Evolutionary conservation across 1,139 yeast species (phyloP).

Genomic region (Scheffersomyces insectosa): DNA sequence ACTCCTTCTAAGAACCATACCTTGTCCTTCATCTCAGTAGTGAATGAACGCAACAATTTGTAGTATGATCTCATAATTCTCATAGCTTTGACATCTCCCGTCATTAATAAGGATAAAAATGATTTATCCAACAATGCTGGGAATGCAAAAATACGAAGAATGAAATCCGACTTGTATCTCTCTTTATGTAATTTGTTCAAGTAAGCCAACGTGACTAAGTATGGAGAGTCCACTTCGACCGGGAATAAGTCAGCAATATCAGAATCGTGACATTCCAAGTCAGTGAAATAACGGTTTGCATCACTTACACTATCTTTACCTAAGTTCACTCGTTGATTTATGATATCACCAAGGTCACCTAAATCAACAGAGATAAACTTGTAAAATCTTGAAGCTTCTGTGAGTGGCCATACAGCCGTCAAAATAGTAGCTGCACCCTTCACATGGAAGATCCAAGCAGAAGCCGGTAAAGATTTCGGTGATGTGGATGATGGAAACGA

Average conservation of each 20-base stretch:
- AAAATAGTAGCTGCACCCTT: constrained; percentile 95
- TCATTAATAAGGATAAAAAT: constrained; percentile 72
- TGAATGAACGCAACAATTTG: constrained; percentile 74
- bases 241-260: constrained; percentile 86
- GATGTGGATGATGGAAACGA: constrained; percentile 66
- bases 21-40: constrained; percentile 81
- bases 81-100: constrained; percentile 86
- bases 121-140: constrained; percentile 87
- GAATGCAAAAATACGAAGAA: constrained; percentile 84
- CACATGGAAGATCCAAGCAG: constrained; percentile 96
- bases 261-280: constrained; percentile 80
- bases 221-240: constrained; percentile 79
- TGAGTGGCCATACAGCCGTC: constrained; percentile 92
- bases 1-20: constrained; percentile 97
- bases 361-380: constrained; percentile 78
- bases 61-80: constrained; percentile 87
- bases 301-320: constrained; percentile 14
- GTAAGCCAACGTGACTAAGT: constrained; percentile 80
- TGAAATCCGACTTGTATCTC: constrained; percentile 80
- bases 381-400: constrained; percentile 72
- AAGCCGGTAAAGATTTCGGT: constrained; percentile 74
- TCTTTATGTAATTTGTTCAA: constrained; percentile 82
- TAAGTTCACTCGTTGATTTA: constrained; percentile 46
- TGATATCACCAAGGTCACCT: constrained; percentile 80
- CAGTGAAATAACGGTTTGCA: constrained; percentile 45